Evolutionary conservation across 2,329 filamentous ascomycete genomes (phyloP), one percentile per base, ranked within the genome.

Genomic region (Periconia digitata): DNA sequence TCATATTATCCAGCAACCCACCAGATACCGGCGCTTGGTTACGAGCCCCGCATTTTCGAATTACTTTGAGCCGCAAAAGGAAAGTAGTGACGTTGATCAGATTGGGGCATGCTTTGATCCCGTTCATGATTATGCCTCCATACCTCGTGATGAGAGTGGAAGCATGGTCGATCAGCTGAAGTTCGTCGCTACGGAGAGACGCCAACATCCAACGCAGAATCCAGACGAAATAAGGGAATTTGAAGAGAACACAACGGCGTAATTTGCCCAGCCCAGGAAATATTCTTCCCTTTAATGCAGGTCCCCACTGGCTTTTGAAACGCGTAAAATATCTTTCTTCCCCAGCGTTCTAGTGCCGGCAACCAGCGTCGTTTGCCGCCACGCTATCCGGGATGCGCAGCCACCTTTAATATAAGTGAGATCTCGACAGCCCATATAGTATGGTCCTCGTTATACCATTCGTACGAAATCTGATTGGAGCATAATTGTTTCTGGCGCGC

Each of bases 21-120:
- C 27, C n/a, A 32, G n/a, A 36, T 43, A 46, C 40, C 12, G 41
- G 27, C 17, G 29, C n/a, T 18, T 46, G 21, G 39, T 44, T 35
- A 45, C 36, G 29, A 51, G 47, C 54, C 55, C 55, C 57, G 42
- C 53, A 43, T 54, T 53, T 47, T 34, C 16, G 37, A 17, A 40
- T 22, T 32, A 39, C 36, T 32, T 35, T 32, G 37, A 1, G 23
- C 18, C 13, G 29, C 18, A 46, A 21, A 20, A 17, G 21, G 37
- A 21, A 43, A 23, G 13, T 7, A 40, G 50, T 47, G 53, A 53
- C 48, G 55, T 41, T 42, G 21, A 23, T 45, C 49, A 51, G 53
- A 23, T 22, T 27, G 23, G 12, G 38, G 27, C 27, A 32, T 32
- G n/a, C 10, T 32, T 15, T 32, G 27, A 10, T 32, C 27, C 27